Evolutionary conservation across 441 rosid species (phyloP).

Genomic region (Adansonia gregorii): DNA sequence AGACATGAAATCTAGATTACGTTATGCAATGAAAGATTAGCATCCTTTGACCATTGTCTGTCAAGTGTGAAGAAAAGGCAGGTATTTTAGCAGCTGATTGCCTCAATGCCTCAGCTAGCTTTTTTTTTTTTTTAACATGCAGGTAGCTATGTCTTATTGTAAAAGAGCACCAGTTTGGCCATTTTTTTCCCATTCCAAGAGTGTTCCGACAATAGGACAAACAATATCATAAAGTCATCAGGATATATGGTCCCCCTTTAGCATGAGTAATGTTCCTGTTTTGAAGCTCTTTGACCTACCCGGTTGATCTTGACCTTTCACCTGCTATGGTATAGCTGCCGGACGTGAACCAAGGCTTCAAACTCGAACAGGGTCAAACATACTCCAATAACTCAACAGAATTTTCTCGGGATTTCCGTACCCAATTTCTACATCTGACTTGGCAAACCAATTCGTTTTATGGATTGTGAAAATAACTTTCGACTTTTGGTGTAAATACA

Average conservation of each 20-base stretch:
- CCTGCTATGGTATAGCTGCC: not conserved
- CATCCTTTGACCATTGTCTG: constrained; percentile 20
- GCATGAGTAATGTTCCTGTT: constrained; percentile 34
- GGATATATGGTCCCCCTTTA: constrained; percentile 38
- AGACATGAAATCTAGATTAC: not conserved
- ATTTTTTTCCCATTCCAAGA: not conserved
- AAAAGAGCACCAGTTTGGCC: not conserved
- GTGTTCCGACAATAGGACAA: constrained; percentile 38
- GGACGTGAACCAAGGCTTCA: constrained; percentile 13
- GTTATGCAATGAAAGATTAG: not conserved
- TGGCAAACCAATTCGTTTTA: not conserved
- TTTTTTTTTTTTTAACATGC: constrained; percentile 16
- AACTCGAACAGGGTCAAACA: not conserved
- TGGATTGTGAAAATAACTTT: constrained; percentile 6
- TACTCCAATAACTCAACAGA: no score
- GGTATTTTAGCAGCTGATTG: constrained; percentile 5
- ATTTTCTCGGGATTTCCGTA: no score
- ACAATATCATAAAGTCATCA: constrained; percentile 33
- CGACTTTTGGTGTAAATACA: not conserved
- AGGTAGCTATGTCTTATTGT: constrained; percentile 27
- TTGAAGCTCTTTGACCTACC: constrained; percentile 38
- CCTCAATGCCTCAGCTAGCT: not conserved
- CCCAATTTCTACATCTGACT: not conserved
- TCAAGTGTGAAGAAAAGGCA: constrained; percentile 20
- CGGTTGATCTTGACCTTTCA: constrained; percentile 26